These are phyloP conservation scores for Cryptococcus maquisensis DNA, from an alignment of 1,284 basidiomycete species.

Conservation along the genomic window DNA sequence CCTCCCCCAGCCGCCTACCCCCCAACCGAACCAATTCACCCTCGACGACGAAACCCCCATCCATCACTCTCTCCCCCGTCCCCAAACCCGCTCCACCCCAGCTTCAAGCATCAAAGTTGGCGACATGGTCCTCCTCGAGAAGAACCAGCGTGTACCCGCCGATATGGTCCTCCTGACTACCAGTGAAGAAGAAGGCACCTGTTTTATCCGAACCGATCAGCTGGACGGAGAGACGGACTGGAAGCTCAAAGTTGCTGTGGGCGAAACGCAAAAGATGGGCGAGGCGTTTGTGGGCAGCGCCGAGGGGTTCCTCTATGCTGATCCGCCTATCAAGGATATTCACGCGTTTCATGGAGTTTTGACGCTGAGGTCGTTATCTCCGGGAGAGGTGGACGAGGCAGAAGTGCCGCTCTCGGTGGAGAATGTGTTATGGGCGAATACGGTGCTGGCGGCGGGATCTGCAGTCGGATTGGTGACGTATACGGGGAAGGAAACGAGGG, in stretches of 20 bases:
- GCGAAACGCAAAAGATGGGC: conserved; percentile 71
- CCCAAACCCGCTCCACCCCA: conserved; percentile 63
- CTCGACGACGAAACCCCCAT: conserved; percentile 18
- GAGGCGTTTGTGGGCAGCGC: conserved; percentile 66
- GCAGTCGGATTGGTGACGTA: conserved; percentile 91
- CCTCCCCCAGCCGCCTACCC: conserved; percentile 51
- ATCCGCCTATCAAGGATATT: conserved; percentile 94
- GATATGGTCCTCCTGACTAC: conserved; percentile 89
- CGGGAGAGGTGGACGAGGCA: conserved; percentile 57
- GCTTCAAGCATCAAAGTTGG: conserved; percentile 87
- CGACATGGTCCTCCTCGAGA: conserved; percentile 86
- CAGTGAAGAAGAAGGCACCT: conserved; percentile 73
- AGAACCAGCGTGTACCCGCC: conserved; percentile 95
- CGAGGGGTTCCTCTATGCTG: conserved; percentile 83
- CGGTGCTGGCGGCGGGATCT: conserved; percentile 90
- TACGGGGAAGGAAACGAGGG: conserved; percentile 89
- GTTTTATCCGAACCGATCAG: conserved; percentile 97
- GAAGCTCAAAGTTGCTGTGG: conserved; percentile 90
- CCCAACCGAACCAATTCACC: conserved; percentile 39
- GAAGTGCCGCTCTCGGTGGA: conserved; percentile 82
- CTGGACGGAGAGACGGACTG: conserved; percentile 99
- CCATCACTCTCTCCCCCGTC: conserved; percentile 18
- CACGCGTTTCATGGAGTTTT: conserved; percentile 93
- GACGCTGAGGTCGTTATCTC: conserved; percentile 58
- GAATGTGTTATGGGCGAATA: conserved; percentile 96